Evolutionary conservation across 2,329 filamentous ascomycete genomes (phyloP), one percentile per base, ranked within the genome.

Genomic region (Aurifilum marmelostoma): DNA sequence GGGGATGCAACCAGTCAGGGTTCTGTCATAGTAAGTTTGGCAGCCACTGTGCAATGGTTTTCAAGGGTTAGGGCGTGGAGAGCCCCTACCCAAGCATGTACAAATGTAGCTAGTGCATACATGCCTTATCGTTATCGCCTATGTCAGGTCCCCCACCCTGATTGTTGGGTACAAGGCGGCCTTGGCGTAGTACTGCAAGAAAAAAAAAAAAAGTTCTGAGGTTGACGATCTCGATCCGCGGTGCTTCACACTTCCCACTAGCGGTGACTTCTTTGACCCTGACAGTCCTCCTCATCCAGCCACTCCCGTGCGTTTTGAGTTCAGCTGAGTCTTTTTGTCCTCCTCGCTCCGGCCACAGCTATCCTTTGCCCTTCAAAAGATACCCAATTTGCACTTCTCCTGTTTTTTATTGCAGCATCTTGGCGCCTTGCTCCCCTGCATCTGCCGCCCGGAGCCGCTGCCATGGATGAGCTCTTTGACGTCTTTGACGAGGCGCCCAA

Each of bases 391-490:
- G 14, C 24, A 39, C 52, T 14, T 18, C 34, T 9, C 16, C 32
- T 60, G 37, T 27, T 32, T 27, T 16, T 27, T 27, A 9, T 7
- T 61, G 37, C 39, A 29, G n/a, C 39, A 8, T 32, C 27, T 18
- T 29, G 16, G n/a, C 41, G 29, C 24, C n/a, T 21, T 29, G 16
- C 39, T 8, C 24, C 37, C 64, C n/a, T 47, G 16, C 54, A 2
- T 18, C 43, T 47, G 4, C 34, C 43, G 7, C 43, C 43, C 43
- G 43, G 54, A 66, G 65, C 18, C 65, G 58, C 61, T 71, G 73
- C 60, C 27, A 93, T 92, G 90, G 91, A 94, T 80, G 91, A 94
- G 71, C 85, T 96, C 74, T 96, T 96, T 75, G 89, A 92, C 75
- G 91, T 94, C 68, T 95, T 96, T 76, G 90, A 94, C 73, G 89